Evolutionary conservation across 768 basidiomycete species (phyloP), one percentile per base, ranked within the genome.

Genomic region (Lactarius quietus): DNA sequence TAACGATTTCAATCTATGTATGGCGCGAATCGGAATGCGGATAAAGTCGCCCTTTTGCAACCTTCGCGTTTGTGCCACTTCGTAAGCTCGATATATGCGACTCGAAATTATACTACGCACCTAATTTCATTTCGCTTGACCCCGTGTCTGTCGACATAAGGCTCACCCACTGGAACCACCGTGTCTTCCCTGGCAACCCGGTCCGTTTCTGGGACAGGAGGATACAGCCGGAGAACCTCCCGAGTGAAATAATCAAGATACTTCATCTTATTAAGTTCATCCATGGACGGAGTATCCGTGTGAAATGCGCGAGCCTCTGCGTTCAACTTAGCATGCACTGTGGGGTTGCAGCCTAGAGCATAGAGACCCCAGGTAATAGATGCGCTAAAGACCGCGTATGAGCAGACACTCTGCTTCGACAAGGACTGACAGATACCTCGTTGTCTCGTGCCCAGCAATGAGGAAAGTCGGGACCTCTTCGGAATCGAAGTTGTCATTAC

Each of bases 241-340:
- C 67, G 61, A 10, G 23, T 43, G 14, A 70, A 63, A 26, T 56
- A 48, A 41, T 70, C 90, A n/a, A 92, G 83, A 70, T 88, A 90
- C 0, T 86, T 82, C 3, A 93, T 77, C 4, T 81, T 76, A 62
- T 83, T 82, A 1, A 92, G 80, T 36, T 86, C 81, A 36, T 92
- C 89, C 85, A 90, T 89, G 4, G 81, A 79, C 3, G 89, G 88
- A 1, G 75, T 82, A 12, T 88, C 84, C 0, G 83, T 85, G 1
- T 78, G 70, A 14, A 86, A 75, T 0, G 75, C 70, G 9, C 83
- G 73, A 1, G 88, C 76, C 70, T 92, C 89, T 1, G 83, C 78
- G 1, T 87, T 80, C 0, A 92, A 79, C 66, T 82, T 83, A 10
- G 69, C 74, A 66, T 90, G 88, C 5, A 82, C 74, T 1, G 79